Base-by-base conservation (phyloP, 345 rosid genomes). In the Durio zibethinus region DNA sequence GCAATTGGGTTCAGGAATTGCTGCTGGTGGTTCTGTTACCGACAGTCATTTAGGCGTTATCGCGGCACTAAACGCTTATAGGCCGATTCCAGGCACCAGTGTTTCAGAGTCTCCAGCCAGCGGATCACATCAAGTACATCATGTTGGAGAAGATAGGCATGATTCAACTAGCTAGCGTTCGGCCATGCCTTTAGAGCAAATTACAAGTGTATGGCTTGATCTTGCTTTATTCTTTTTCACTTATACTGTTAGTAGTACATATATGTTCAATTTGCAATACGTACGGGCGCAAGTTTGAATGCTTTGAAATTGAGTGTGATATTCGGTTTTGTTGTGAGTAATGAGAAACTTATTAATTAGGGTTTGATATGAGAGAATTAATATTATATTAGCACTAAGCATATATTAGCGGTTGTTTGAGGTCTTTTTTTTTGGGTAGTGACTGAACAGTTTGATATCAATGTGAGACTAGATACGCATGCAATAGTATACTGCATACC, bases 41-140 rank as follows among this genome's bases (percentile, higher is more conserved):
- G 89, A 90, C 76, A 89, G 78, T 75, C 93, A 90, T 74, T 82
- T 89, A 48, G 90, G 97, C 7, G 68, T 90, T 81, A 87, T 93
- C 18, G 89, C 97, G 1, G 90, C 94, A 3, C 81, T 93, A 3
- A 93, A 89, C 67, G 91, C 90, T 2, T 88, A 90, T 78, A 80
- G 91, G 79, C 81, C 88, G 47, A 72, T 85, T 42, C 77, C 82
- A 2, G 88, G 78, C 52, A 62, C 84, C 25, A 74, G 54, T 2
- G 74, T 61, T 4, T 31, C 77, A 2, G 85, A 72, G 76, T 76
- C 85, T 72, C 76, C 56, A 38, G 83, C 83, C 2, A 27, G 79
- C 15, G 84, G 76, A 53, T 82, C 85, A 54, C 86, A 83, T 72
- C 84, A 80, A 52, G 84, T 85, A 53, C 86, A 85, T 75, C 90